A percentile compares a stretch with the other conserved stretches of the same genome.
Evolutionary conservation across 139 green algal species (phyloP).

Genomic region (Microglena sp.): DNA sequence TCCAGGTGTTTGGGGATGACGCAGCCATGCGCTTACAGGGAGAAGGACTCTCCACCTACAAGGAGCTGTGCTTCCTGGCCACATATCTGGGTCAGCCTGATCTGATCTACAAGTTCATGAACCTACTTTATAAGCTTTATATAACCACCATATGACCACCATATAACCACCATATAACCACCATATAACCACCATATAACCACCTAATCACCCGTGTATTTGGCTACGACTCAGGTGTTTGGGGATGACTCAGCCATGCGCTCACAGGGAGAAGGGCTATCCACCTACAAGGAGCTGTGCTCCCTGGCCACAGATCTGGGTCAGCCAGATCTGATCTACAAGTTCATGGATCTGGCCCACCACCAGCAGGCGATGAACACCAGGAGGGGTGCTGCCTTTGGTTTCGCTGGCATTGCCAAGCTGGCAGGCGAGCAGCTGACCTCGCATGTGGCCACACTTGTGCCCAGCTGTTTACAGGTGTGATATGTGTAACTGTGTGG

Average conservation of each 20-base stretch:
- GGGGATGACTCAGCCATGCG: not conserved
- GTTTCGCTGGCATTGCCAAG: slow-evolving; percentile 72
- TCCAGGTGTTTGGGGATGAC: slow-evolving; percentile 59
- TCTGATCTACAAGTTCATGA: slow-evolving; percentile 59
- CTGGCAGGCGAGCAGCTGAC: slow-evolving; percentile 55
- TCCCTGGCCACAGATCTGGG: slow-evolving; percentile 78
- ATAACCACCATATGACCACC: not conserved
- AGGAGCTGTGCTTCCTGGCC: slow-evolving; percentile 79
- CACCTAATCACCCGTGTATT: no score
- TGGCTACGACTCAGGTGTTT: no score
- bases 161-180: not conserved
- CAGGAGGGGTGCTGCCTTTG: slow-evolving; percentile 70
- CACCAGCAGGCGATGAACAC: slow-evolving; percentile 46
- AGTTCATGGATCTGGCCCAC: slow-evolving; percentile 24
- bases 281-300: slow-evolving; percentile 84
- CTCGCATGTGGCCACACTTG: slow-evolving; percentile 53
- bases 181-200: no score
- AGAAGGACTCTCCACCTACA: slow-evolving; percentile 68
- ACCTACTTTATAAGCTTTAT: slow-evolving; percentile 3
- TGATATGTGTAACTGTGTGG: no score
- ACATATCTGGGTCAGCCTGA: slow-evolving; percentile 87
- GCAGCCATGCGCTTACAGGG: slow-evolving; percentile 16
- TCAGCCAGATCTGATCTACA: slow-evolving; percentile 80
- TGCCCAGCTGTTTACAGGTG: slow-evolving; percentile 78
- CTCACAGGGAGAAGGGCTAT: slow-evolving; percentile 24